A percentile compares a stretch with the other conserved stretches of the same genome.
phyloP scores from a whole-genome alignment of 2,329 filamentous ascomycete genomes.

The Juglanconis oblonga region DNA sequence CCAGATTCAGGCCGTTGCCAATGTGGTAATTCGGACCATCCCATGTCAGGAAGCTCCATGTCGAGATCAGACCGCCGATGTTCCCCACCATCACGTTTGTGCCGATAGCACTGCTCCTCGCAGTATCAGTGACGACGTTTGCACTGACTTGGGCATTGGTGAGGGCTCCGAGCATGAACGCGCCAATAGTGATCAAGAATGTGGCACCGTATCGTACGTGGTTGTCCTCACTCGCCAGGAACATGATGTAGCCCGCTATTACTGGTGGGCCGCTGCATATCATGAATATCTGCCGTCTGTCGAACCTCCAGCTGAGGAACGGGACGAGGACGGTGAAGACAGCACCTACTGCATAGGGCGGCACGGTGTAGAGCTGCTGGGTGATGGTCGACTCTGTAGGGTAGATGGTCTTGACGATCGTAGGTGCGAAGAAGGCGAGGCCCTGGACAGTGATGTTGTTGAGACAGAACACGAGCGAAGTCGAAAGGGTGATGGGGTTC shows the following conservation, averaged over 20 bases:
- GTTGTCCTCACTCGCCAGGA: conserved; percentile 52
- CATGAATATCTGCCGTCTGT: conserved; percentile 60
- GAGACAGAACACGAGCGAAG: conserved; percentile 58
- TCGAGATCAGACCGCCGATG: conserved; percentile 65
- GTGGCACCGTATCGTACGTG: conserved; percentile 65
- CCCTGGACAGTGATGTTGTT: conserved; percentile 71
- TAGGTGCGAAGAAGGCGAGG: conserved; percentile 66
- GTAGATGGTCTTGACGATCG: conserved; percentile 68
- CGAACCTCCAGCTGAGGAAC: conserved; percentile 57
- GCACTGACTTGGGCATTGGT: conserved; percentile 66
- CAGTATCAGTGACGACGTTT: conserved; percentile 70
- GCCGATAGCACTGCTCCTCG: conserved; percentile 63
- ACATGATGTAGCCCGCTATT: conserved; percentile 70
- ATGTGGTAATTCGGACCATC: conserved; percentile 67
- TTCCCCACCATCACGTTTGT: conserved; percentile 71
- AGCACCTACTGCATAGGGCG: conserved; percentile 66
- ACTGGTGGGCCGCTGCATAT: conserved; percentile 58
- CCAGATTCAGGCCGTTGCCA: conserved; percentile 68
- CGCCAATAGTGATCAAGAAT: conserved; percentile 64
- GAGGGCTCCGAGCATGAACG: conserved; percentile 62
- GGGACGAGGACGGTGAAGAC: conserved; percentile 65
- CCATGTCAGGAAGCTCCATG: conserved; percentile 61
- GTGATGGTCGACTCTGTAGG: conserved; percentile 53
- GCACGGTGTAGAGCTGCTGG: conserved; percentile 69
- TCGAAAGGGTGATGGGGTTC: conserved; percentile 58